Evolutionary conservation across 495 filamentous ascomycete genomes (phyloP).

Genomic region (Penicillium dipodomyicola): DNA sequence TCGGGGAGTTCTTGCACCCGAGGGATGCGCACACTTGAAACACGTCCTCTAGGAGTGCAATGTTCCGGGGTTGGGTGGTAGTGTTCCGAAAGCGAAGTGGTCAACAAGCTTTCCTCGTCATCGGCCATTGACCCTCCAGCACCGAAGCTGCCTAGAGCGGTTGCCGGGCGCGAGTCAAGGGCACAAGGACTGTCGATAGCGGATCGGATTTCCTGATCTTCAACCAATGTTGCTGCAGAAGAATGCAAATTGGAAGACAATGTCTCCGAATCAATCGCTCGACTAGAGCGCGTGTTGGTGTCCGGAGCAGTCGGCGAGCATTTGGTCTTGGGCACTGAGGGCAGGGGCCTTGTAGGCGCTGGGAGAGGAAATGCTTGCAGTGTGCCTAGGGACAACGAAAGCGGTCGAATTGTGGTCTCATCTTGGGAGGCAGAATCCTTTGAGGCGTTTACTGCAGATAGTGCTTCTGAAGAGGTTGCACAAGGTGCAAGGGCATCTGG

Average conservation of each 20-base stretch:
- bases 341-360: constrained; percentile 38
- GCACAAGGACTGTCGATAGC: constrained; percentile 8
- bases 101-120: constrained; percentile 15
- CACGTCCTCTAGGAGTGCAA: constrained; percentile 15
- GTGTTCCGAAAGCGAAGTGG: constrained; percentile 14
- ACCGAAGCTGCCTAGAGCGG: constrained; percentile 11
- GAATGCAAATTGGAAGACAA: constrained; percentile 9
- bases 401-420: constrained; percentile 22
- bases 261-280: constrained; percentile 2
- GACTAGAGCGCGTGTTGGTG: constrained; percentile 9
- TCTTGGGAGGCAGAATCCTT: constrained; percentile 9
- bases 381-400: constrained; percentile 31
- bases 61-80: constrained; percentile 20
- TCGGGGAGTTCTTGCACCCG: constrained; percentile 20
- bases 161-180: constrained; percentile 12
- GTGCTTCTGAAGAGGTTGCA: neutral
- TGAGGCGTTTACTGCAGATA: constrained; percentile 1
- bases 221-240: constrained; percentile 17
- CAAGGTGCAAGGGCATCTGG: constrained; percentile 12
- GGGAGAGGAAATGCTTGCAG: constrained; percentile 43
- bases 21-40: constrained; percentile 20
- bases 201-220: constrained; percentile 6
- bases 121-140: constrained; percentile 11
- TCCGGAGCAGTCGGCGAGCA: constrained; percentile 9
- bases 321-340: constrained; percentile 29